phyloP scores from a whole-genome alignment of 208 protist genomes.

The Leptomonas seymouri region DNA sequence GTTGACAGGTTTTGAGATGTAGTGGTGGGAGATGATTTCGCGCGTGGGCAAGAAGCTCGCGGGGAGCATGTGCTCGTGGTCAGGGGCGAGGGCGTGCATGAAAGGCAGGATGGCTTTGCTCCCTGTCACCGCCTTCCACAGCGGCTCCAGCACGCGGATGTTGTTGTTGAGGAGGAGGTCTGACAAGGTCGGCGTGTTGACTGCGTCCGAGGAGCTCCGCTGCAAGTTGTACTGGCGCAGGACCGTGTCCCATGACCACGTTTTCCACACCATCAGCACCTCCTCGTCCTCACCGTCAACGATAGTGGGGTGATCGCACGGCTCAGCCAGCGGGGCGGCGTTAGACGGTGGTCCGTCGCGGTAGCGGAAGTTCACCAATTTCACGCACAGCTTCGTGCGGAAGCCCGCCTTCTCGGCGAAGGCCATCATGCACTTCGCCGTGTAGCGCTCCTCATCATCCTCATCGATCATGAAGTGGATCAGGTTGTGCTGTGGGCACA shows the following conservation, averaged over 20 bases:
- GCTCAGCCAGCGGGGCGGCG: slow-evolving; percentile 21
- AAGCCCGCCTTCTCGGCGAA: slow-evolving; percentile 69
- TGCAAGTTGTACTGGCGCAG: slow-evolving; percentile 59
- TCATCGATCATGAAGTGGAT: slow-evolving; percentile 90
- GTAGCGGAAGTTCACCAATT: slow-evolving; percentile 56
- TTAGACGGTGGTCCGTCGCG: slow-evolving; percentile 20
- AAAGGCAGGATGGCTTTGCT: slow-evolving; percentile 83
- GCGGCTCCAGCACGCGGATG: slow-evolving; percentile 74
- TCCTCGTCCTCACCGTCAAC: slow-evolving; percentile 69
- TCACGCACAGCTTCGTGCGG: slow-evolving; percentile 68
- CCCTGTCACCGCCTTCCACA: slow-evolving; percentile 81
- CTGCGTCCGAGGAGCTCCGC: slow-evolving; percentile 1
- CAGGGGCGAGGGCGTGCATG: slow-evolving; percentile 61
- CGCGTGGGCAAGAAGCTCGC: slow-evolving; percentile 58
- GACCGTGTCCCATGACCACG: slow-evolving; percentile 87
- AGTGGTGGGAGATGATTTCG: slow-evolving; percentile 58
- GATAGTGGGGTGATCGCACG: slow-evolving; percentile 47
- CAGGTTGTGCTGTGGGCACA: slow-evolving; percentile 51
- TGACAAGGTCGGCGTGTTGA: slow-evolving; percentile 49
- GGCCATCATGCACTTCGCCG: slow-evolving; percentile 68
- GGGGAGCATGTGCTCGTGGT: slow-evolving; percentile 70
- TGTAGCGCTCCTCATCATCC: slow-evolving; percentile 86
- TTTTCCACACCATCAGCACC: slow-evolving; percentile 87
- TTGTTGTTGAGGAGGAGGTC: slow-evolving; percentile 78
- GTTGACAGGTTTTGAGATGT: slow-evolving; percentile 83